Evolutionary conservation across 176 grass and related monocot genomes (phyloP), one percentile per base, ranked within the genome.

Genomic region (Carex parvula): DNA sequence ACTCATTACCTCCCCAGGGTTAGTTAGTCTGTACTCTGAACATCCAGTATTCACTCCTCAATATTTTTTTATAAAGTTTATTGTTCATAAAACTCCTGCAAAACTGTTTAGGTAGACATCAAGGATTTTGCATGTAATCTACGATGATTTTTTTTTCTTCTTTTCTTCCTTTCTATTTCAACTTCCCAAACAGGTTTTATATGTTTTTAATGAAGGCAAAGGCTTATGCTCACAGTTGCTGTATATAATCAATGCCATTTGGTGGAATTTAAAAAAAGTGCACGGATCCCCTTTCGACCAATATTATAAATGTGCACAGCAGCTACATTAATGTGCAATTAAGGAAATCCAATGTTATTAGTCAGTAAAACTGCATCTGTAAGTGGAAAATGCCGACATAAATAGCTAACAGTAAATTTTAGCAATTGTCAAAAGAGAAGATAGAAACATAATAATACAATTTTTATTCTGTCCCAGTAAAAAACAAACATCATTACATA

Each of bases 11-110:
- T 46, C 30, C 50, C 52, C 13, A 10, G 13, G 50, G 50, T 57
- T 78, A 77, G 50, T 77, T 77, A 78, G 52, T 78, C 65, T 39
- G 14, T 32, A 74, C 50, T 77, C 6, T 56, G 3, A 77, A 77
- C 1, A 55, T 77, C 14, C 6, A 32, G 73, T 56, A 17, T 56
- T 54, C 10, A 75, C 24, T 29, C 13, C 22, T 26, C 12, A 57
- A 70, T 44, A n/a, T 33, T 33, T 67, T 66, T 48, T 74, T 24
- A 24, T 44, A 13, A 48, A 48, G 8, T 52, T 52, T 67, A 6
- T 33, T 67, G 0, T 67, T 67, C 5, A 13, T 32, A 29, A 3
- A 26, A 74, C n/a, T 53, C 11, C 7, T 24, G 44, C 70, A 74
- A 24, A 15, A 50, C n/a, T 14, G 63, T 13, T 16, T 6, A 65